Evolutionary conservation across 257 asterid genomes (phyloP).

Genomic region (Buddleja alternifolia): DNA sequence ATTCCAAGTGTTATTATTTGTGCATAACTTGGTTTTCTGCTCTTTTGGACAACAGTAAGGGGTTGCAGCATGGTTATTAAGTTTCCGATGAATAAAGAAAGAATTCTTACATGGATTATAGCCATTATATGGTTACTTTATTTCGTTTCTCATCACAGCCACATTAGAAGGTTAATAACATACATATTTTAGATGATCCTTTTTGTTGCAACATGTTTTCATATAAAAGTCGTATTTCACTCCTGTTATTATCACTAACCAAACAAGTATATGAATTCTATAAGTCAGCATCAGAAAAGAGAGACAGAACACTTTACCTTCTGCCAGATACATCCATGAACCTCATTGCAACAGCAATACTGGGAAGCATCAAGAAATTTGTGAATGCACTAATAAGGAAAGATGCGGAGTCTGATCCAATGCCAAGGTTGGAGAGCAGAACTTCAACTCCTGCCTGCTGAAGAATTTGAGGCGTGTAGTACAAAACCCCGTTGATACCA

Average conservation of each 20-base stretch:
- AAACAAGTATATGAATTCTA: too few relatives aligned
- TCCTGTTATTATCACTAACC: too few relatives aligned
- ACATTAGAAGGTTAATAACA: too few relatives aligned
- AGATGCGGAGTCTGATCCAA: slow-evolving; percentile 57
- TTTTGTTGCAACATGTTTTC: too few relatives aligned
- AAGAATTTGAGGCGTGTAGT: slow-evolving; percentile 66
- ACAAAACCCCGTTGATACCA: slow-evolving; percentile 66
- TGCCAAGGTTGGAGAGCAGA: slow-evolving; percentile 51
- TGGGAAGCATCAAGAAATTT: slow-evolving; percentile 73
- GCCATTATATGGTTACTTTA: too few relatives aligned
- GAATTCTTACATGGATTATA: too few relatives aligned
- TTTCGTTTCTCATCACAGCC: too few relatives aligned
- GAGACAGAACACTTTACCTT: slow-evolving; percentile 40
- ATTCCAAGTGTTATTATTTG: neutral
- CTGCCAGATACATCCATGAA: slow-evolving; percentile 66
- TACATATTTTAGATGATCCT: too few relatives aligned
- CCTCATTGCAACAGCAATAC: slow-evolving; percentile 64
- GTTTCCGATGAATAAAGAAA: too few relatives aligned
- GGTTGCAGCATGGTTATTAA: too few relatives aligned
- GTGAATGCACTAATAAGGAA: slow-evolving; percentile 64
- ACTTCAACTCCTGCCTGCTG: slow-evolving; percentile 66
- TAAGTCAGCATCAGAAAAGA: neutral
- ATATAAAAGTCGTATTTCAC: too few relatives aligned
- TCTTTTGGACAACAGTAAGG: neutral
- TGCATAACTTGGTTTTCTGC: neutral